Evolutionary conservation across 2,329 filamentous ascomycete species (phyloP).

Genomic region (Fusarium xyrophilum): DNA sequence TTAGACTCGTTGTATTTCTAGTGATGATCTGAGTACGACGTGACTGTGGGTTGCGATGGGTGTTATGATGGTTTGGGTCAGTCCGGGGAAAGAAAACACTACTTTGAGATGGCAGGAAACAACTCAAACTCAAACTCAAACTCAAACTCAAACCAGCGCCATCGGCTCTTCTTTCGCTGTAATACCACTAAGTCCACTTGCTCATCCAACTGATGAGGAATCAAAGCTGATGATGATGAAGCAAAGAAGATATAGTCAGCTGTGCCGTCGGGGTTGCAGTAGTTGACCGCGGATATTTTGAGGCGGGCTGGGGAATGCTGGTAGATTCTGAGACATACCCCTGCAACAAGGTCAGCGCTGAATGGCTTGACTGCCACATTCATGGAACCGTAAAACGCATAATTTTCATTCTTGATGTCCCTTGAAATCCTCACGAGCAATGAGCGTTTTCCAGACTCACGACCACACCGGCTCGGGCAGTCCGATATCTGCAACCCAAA

Average conservation of each 20-base stretch:
- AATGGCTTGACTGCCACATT: conserved; percentile 22
- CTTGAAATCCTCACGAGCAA: conserved; percentile 38
- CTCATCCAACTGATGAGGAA: conserved; percentile 19
- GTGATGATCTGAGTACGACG: conserved; percentile 10
- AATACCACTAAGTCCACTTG: conserved; percentile 40
- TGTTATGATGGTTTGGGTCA: not conserved
- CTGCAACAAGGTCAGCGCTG: conserved; percentile 16
- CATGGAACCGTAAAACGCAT: conserved; percentile 22
- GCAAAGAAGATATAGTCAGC: conserved; percentile 23
- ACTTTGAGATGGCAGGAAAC: conserved; percentile 4
- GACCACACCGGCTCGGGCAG: conserved; percentile 17
- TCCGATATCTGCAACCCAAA: conserved; percentile 24
- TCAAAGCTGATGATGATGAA: conserved; percentile 23
- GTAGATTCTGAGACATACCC: conserved; percentile 40
- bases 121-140: conserved; percentile 26
- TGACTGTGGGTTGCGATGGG: conserved; percentile 2
- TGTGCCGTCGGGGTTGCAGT: conserved; percentile 40
- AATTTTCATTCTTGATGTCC: conserved; percentile 23
- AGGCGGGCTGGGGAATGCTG: conserved; percentile 42
- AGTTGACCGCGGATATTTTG: conserved; percentile 17
- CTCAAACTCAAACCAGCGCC: conserved; percentile 29
- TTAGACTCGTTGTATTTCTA: not conserved
- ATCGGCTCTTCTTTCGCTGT: conserved; percentile 39
- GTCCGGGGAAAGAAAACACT: conserved; percentile 31
- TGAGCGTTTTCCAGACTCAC: conserved; percentile 16